Evolutionary conservation across 2,329 filamentous ascomycete genomes (phyloP).

Genomic region (Paraphaeosphaeria sporulosa): DNA sequence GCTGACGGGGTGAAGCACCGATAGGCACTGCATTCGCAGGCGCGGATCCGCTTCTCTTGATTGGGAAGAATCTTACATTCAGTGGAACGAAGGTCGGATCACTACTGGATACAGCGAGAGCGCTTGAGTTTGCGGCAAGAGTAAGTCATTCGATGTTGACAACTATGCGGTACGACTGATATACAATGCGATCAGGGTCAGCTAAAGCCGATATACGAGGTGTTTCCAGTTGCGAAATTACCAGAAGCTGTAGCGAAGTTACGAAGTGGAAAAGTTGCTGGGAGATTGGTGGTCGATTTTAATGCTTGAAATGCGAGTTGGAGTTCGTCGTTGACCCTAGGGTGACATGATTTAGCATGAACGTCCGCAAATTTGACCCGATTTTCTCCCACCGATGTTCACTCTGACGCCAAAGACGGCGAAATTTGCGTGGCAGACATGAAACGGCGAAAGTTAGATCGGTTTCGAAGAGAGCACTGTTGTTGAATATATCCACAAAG

Average conservation of each 20-base stretch:
- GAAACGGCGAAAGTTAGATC: too few species aligned
- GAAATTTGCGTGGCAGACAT: too few species aligned
- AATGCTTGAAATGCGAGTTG: constrained; percentile 33
- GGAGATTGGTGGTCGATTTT: constrained; percentile 61
- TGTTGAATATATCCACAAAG: too few species aligned
- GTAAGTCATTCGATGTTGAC: constrained; percentile 28
- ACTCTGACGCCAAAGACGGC: too few species aligned
- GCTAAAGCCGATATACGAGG: constrained; percentile 56
- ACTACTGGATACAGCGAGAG: constrained; percentile 51
- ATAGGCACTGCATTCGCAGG: too few species aligned
- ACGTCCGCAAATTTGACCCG: too few species aligned
- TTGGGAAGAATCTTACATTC: constrained; percentile 34
- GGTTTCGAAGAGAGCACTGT: too few species aligned
- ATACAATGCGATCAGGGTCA: constrained; percentile 35
- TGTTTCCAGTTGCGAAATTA: constrained; percentile 53
- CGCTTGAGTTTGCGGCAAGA: constrained; percentile 55
- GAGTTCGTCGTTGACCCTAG: too few species aligned
- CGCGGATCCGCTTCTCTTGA: constrained; percentile 31
- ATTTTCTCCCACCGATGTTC: too few species aligned
- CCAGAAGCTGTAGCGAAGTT: constrained; percentile 59
- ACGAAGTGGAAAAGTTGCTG: constrained; percentile 54
- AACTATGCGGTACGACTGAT: neutral
- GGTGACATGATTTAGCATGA: too few species aligned
- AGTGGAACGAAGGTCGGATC: constrained; percentile 50
- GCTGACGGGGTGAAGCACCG: constrained; percentile 35